Evolutionary conservation across 768 basidiomycete species (phyloP).

Genomic region (Pleurotus cornucopiae): DNA sequence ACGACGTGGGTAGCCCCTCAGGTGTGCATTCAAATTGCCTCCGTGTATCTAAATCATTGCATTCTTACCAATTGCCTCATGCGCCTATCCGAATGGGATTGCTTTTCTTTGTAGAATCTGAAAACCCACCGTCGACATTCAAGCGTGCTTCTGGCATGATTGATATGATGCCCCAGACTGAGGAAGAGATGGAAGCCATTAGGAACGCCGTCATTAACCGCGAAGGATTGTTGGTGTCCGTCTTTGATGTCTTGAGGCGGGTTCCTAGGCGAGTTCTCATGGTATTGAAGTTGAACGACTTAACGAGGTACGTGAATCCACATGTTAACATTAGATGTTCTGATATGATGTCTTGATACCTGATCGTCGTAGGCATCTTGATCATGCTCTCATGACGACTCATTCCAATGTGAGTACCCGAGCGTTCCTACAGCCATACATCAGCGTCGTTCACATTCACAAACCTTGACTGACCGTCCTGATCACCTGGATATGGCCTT

Average conservation of each 20-base stretch:
- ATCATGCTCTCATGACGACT: conserved; percentile 67
- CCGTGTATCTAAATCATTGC: too few relatives aligned
- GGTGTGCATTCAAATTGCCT: background rate
- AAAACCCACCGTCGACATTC: conserved; percentile 25
- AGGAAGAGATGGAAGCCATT: conserved; percentile 77
- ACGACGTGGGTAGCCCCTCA: conserved; percentile 28
- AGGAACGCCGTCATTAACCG: conserved; percentile 76
- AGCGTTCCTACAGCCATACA: too few relatives aligned
- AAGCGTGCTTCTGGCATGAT: conserved; percentile 73
- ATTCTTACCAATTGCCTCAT: too few relatives aligned
- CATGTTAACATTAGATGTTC: background rate
- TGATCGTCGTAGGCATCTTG: background rate
- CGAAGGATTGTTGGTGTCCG: conserved; percentile 79
- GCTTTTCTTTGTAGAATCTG: too few relatives aligned
- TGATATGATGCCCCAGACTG: conserved; percentile 66
- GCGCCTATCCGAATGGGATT: too few relatives aligned
- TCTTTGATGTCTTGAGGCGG: conserved; percentile 83
- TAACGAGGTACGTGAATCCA: conserved; percentile 57
- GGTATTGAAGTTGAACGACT: conserved; percentile 83
- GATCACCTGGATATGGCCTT: background rate
- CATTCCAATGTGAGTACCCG: conserved; percentile 56
- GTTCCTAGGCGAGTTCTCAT: conserved; percentile 82
- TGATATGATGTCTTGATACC: background rate
- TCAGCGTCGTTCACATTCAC: too few relatives aligned
- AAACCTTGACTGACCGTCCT: background rate